Conservation (phyloP, 75 land plant genomes). For the Sequoia sempervirens region DNA sequence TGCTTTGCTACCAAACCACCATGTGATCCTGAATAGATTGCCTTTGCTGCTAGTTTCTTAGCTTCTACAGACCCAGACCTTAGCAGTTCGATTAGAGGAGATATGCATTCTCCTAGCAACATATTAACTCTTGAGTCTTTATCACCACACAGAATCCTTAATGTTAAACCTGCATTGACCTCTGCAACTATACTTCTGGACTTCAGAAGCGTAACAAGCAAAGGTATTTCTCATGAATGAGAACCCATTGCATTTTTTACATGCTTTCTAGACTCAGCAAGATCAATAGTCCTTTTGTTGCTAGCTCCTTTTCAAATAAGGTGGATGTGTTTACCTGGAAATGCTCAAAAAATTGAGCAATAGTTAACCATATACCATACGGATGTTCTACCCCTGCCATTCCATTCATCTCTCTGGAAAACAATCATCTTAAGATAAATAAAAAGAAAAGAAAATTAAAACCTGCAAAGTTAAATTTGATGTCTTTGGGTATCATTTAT, state of each 20-base stretch:
- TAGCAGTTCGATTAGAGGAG: slow-evolving; percentile 68
- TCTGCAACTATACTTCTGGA: slow-evolving; percentile 63
- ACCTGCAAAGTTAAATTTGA: not conserved
- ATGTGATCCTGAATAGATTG: slow-evolving; percentile 68
- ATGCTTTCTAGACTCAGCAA: too few species aligned
- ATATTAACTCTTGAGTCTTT: slow-evolving; percentile 75
- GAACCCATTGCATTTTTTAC: too few species aligned
- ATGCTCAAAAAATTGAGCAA: slow-evolving; percentile 62
- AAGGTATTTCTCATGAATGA: slow-evolving; percentile 38
- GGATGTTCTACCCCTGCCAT: slow-evolving; percentile 43
- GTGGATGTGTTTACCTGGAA: slow-evolving; percentile 45
- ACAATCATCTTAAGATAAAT: not conserved
- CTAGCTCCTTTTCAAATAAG: slow-evolving; percentile 50
- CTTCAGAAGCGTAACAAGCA: slow-evolving; percentile 61
- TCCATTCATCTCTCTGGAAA: slow-evolving; percentile 37
- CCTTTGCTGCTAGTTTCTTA: slow-evolving; percentile 73
- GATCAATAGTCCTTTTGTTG: too few species aligned
- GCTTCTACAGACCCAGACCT: slow-evolving; percentile 58
- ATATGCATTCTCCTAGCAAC: slow-evolving; percentile 87
- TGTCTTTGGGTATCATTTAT: not conserved
- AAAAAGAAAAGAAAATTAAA: not conserved
- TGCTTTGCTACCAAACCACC: slow-evolving; percentile 75
- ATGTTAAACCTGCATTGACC: slow-evolving; percentile 30
- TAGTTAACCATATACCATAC: slow-evolving; percentile 49
- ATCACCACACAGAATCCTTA: slow-evolving; percentile 45